phyloP scores from a whole-genome alignment of 441 rosid genomes.

The Populus hybrid region DNA sequence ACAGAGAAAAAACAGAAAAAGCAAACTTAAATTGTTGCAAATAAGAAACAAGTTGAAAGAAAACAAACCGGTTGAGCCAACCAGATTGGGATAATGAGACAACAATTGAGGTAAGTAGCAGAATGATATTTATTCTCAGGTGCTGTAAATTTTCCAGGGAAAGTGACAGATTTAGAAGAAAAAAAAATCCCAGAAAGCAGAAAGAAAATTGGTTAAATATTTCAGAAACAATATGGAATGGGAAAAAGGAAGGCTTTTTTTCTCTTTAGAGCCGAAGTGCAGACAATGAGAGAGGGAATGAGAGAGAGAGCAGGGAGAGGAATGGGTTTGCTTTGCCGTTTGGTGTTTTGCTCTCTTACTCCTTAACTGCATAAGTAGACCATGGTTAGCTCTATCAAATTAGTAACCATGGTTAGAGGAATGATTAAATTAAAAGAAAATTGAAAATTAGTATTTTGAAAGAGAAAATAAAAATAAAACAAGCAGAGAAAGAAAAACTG shows the following conservation, averaged over 20 bases:
- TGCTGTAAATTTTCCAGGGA: constrained; percentile 12
- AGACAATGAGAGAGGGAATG: neutral
- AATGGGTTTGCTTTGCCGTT: constrained; percentile 1
- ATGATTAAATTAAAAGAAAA: neutral
- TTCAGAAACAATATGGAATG: constrained; percentile 12
- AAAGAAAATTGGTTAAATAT: constrained; percentile 19
- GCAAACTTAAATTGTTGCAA: constrained; percentile 14
- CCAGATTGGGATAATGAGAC: constrained; percentile 32
- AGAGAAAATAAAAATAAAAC: too few species aligned
- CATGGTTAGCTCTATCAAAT: constrained; percentile 20
- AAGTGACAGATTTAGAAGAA: constrained; percentile 7
- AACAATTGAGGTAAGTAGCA: constrained; percentile 15
- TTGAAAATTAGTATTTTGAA: neutral
- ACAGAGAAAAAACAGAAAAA: constrained; percentile 19
- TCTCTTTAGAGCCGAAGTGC: constrained; percentile 15
- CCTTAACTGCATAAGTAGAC: constrained; percentile 24
- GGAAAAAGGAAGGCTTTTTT: neutral
- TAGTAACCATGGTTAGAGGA: constrained; percentile 34
- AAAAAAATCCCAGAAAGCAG: constrained; percentile 19
- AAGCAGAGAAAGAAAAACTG: neutral
- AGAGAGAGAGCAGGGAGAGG: neutral
- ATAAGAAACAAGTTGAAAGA: constrained; percentile 17
- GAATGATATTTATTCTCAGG: constrained; percentile 17
- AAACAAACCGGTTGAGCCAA: constrained; percentile 36
- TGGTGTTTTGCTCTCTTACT: constrained; percentile 11